Percentiles rank a stretch among this genome's conserved stretches.
These are phyloP conservation scores for Forsythia suspensa DNA, from an alignment of 257 asterid species.

Conservation along the genomic window DNA sequence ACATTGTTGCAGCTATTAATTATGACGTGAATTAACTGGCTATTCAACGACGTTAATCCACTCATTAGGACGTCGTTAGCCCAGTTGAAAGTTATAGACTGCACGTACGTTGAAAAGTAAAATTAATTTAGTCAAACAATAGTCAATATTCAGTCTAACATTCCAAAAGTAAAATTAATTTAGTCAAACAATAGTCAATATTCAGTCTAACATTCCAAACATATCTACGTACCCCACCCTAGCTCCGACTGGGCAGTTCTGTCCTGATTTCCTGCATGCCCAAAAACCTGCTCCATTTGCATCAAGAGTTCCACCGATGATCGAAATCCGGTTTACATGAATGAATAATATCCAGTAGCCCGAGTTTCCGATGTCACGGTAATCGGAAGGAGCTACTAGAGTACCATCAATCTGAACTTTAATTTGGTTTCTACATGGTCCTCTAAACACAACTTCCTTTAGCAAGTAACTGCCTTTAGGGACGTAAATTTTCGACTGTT, in stretches of 20 bases:
- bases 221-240: slow-evolving; percentile 31
- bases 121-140: background rate
- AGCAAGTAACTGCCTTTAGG: slow-evolving; percentile 35
- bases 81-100: slow-evolving; percentile 65
- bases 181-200: background rate
- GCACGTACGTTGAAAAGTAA: slow-evolving; percentile 26
- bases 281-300: slow-evolving; percentile 58
- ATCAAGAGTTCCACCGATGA: slow-evolving; percentile 52
- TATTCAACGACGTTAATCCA: slow-evolving; percentile 53
- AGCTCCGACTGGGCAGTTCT: slow-evolving; percentile 62
- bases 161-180: background rate
- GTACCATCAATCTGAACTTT: slow-evolving; percentile 51
- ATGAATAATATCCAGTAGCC: slow-evolving; percentile 58
- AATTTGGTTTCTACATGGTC: slow-evolving; percentile 54
- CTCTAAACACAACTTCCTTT: slow-evolving; percentile 41
- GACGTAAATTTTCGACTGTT: slow-evolving; percentile 29
- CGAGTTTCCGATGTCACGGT: slow-evolving; percentile 38
- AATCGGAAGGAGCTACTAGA: slow-evolving; percentile 52
- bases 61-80: slow-evolving; percentile 42
- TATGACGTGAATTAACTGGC: slow-evolving; percentile 57
- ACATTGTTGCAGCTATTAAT: slow-evolving; percentile 64
- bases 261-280: slow-evolving; percentile 51
- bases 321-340: slow-evolving; percentile 40
- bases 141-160: background rate
- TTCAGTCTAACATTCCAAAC: background rate